A percentile compares a stretch with the other conserved stretches of the same genome.
phyloP scores from a whole-genome alignment of 2,329 filamentous ascomycete species.

The Aspergillus flavus region DNA sequence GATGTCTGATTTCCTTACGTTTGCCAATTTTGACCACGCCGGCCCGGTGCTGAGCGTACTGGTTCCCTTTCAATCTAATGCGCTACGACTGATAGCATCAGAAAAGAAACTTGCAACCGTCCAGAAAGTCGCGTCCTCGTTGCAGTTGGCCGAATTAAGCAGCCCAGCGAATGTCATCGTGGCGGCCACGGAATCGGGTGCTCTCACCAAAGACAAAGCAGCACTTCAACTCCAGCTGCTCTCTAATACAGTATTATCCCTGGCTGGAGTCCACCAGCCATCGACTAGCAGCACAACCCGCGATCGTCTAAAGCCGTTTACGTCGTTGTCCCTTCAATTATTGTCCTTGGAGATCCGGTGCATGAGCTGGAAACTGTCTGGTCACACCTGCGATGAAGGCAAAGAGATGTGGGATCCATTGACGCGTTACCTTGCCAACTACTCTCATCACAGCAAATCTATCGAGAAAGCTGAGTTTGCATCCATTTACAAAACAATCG shows the following conservation, averaged over 20 bases:
- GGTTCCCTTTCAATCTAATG: conserved; percentile 44
- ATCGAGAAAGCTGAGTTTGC: conserved; percentile 43
- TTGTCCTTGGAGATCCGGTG: conserved; percentile 44
- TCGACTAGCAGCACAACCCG: conserved; percentile 19
- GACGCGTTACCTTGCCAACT: conserved; percentile 41
- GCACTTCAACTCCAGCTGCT: conserved; percentile 48
- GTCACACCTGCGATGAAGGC: conserved; percentile 43
- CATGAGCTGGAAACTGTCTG: conserved; percentile 46
- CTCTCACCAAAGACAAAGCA: conserved; percentile 42
- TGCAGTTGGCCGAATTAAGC: conserved; percentile 37
- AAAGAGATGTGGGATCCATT: conserved; percentile 50
- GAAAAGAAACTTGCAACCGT: conserved; percentile 37
- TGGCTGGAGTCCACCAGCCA: conserved; percentile 28
- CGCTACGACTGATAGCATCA: conserved; percentile 39
- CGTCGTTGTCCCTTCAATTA: conserved; percentile 42
- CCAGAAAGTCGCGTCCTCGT: conserved; percentile 33
- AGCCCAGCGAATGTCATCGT: conserved; percentile 45
- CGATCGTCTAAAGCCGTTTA: conserved; percentile 32
- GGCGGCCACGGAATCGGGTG: conserved; percentile 38
- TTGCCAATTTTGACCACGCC: conserved; percentile 33
- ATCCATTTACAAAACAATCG: conserved; percentile 37
- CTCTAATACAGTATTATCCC: conserved; percentile 43
- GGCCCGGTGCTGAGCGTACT: conserved; percentile 35
- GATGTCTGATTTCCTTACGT: conserved; percentile 41
- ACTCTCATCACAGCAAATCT: conserved; percentile 35